phyloP scores from a whole-genome alignment of 2,329 filamentous ascomycete genomes.

The Bipolaris victoriae region DNA sequence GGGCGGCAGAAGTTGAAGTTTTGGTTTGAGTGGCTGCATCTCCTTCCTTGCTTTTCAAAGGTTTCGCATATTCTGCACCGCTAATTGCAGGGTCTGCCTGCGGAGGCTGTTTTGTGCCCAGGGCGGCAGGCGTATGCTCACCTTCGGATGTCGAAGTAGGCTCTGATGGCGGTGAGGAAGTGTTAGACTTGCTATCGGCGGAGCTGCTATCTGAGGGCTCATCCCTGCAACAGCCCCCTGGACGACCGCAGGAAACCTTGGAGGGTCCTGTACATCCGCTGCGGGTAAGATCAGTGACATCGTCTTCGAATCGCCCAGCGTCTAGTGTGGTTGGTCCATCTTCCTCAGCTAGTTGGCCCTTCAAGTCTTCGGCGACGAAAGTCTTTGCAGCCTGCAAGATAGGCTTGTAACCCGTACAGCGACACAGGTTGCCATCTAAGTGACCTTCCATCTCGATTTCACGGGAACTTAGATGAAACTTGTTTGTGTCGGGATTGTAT shows the following conservation, averaged over 20 bases:
- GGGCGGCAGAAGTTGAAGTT: slow-evolving; percentile 41
- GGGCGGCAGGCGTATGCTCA: slow-evolving; percentile 34
- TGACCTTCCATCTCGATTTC: slow-evolving; percentile 54
- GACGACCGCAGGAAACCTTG: slow-evolving; percentile 44
- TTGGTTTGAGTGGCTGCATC: slow-evolving; percentile 57
- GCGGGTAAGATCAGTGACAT: slow-evolving; percentile 32
- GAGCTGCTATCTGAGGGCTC: slow-evolving; percentile 39
- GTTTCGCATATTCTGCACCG: slow-evolving; percentile 42
- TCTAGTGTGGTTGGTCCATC: slow-evolving; percentile 57
- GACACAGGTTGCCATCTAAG: slow-evolving; percentile 91
- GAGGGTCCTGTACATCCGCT: slow-evolving; percentile 34
- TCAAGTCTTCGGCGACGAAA: slow-evolving; percentile 66
- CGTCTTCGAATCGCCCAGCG: slow-evolving; percentile 33
- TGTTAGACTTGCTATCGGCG: slow-evolving; percentile 31
- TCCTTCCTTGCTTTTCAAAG: slow-evolving; percentile 45
- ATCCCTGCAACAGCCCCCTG: slow-evolving; percentile 49
- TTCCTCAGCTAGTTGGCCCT: slow-evolving; percentile 57
- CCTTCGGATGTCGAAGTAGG: slow-evolving; percentile 34
- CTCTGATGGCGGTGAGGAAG: slow-evolving; percentile 41
- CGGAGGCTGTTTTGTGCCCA: slow-evolving; percentile 29
- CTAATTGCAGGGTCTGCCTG: slow-evolving; percentile 32
- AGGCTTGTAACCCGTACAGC: slow-evolving; percentile 91
- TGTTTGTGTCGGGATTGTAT: slow-evolving; percentile 43
- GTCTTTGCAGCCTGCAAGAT: slow-evolving; percentile 93
- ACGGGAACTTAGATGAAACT: slow-evolving; percentile 42